Conservation (phyloP, 257 asterid species). For the Gynochthodes officinalis region DNA sequence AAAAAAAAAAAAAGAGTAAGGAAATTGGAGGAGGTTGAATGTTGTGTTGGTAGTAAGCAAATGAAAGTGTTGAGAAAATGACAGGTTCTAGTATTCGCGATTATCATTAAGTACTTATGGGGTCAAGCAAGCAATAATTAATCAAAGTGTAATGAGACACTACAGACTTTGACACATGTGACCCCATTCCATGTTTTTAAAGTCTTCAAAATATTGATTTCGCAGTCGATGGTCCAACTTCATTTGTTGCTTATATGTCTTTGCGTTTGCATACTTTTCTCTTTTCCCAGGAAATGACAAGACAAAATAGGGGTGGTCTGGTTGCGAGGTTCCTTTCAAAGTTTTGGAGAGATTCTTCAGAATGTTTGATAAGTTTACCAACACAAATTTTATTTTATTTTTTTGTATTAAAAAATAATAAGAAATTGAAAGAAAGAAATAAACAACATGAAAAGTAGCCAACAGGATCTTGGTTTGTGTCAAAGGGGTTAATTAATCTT, state of each 20-base stretch:
- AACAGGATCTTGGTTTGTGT: neutral
- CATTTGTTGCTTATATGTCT: constrained; percentile 8
- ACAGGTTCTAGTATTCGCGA: neutral
- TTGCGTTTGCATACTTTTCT: neutral
- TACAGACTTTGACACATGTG: neutral
- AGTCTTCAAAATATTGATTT: neutral
- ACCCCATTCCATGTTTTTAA: neutral
- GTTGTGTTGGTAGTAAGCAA: neutral
- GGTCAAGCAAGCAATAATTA: no score
- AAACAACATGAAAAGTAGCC: neutral
- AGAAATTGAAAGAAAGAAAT: neutral
- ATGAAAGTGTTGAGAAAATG: neutral
- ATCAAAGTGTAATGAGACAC: no score
- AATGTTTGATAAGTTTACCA: neutral
- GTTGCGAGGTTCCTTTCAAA: neutral
- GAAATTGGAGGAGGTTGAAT: neutral
- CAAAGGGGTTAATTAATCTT: no score
- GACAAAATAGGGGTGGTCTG: neutral
- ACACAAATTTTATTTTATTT: no score
- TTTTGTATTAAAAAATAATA: neutral
- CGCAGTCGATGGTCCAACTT: neutral
- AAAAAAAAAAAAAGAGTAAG: no score
- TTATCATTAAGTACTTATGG: no score
- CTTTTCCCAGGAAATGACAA: neutral
- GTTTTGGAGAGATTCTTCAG: neutral